phyloP scores from a whole-genome alignment of 768 basidiomycete species.

The Polyporus arcularius region DNA sequence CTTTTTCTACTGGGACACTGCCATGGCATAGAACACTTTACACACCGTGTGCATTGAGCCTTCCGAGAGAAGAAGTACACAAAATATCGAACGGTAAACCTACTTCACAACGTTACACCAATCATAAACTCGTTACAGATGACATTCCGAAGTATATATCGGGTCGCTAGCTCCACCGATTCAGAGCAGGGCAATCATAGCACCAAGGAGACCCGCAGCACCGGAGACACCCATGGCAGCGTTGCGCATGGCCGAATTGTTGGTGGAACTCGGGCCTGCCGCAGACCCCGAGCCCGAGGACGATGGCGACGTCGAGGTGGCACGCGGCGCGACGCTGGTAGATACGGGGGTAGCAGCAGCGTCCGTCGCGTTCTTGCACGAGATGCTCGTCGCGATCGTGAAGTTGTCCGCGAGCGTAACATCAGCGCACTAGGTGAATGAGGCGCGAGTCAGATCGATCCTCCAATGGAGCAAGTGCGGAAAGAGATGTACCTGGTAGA shows the following conservation, averaged over 20 bases:
- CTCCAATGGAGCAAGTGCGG: neutral
- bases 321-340: neutral
- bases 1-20: too few species aligned
- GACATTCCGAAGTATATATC: too few species aligned
- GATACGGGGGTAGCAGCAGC: slow-evolving; percentile 16
- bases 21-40: too few species aligned
- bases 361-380: slow-evolving; percentile 37
- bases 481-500: slow-evolving; percentile 59
- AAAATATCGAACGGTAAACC: too few species aligned
- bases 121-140: too few species aligned
- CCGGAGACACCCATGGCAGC: slow-evolving; percentile 9
- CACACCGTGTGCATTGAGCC: too few species aligned
- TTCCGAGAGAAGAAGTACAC: too few species aligned
- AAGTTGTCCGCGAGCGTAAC: slow-evolving; percentile 61
- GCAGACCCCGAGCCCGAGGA: slow-evolving; percentile 13
- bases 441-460: neutral
- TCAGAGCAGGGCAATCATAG: slow-evolving; percentile 10
- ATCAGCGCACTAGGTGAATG: slow-evolving; percentile 67
- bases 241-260: neutral
- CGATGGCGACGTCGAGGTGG: slow-evolving; percentile 5
- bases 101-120: too few species aligned
- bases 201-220: slow-evolving; percentile 10
- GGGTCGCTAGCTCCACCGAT: neutral
- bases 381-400: slow-evolving; percentile 46
- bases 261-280: neutral